A percentile compares a stretch with the other conserved stretches of the same genome.
Conservation (phyloP, 208 protist species). For the Leishmania turanica region DNA sequence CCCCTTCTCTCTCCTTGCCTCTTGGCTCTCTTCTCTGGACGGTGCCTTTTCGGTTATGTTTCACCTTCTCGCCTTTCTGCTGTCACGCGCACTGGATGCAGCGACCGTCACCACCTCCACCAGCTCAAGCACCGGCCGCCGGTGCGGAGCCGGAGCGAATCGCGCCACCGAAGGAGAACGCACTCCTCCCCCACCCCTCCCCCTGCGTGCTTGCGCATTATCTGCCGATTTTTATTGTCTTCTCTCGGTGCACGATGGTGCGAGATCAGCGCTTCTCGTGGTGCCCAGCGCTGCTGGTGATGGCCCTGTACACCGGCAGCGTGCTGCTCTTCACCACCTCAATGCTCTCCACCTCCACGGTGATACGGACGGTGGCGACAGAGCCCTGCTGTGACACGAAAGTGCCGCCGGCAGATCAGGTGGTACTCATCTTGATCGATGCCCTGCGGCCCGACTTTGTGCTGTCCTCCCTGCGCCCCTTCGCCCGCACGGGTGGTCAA, state of each 20-base stretch:
- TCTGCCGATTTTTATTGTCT: background rate
- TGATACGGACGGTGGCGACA: constrained; percentile 32
- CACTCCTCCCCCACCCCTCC: background rate
- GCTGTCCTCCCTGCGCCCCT: constrained; percentile 35
- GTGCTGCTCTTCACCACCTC: constrained; percentile 57
- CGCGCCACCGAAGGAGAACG: background rate
- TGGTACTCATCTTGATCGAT: constrained; percentile 72
- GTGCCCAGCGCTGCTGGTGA: constrained; percentile 32
- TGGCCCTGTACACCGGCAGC: constrained; percentile 36
- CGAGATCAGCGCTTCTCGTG: background rate
- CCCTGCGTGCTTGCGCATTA: background rate
- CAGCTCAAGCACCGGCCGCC: background rate
- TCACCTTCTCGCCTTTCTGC: background rate
- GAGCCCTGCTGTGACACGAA: constrained; percentile 29
- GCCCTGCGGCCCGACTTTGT: constrained; percentile 78
- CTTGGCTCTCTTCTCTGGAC: background rate
- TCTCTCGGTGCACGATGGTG: background rate
- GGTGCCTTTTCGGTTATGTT: background rate
- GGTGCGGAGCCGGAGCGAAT: background rate
- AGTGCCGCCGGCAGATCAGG: constrained; percentile 59
- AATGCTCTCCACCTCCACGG: constrained; percentile 57
- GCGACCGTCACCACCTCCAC: background rate
- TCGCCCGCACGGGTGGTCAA: constrained; percentile 37
- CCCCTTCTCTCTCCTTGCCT: background rate
- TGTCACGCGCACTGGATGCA: background rate